These are phyloP conservation scores for Alternaria sp. DNA, from an alignment of 2,329 filamentous ascomycete species.

Conservation along the genomic window DNA sequence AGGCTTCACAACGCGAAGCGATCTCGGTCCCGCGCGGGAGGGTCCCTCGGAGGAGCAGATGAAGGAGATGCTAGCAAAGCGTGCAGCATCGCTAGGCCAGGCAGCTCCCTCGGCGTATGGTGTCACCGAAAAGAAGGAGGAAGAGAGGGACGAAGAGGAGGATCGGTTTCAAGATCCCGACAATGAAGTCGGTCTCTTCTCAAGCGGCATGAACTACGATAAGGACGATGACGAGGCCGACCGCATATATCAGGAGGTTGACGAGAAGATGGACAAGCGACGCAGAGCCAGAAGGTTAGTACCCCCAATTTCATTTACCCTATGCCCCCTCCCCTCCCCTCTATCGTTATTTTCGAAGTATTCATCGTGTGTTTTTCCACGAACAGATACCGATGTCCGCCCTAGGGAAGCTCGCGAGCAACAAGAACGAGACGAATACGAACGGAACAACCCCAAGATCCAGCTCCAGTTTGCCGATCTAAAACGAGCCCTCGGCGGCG, in stretches of 20 bases:
- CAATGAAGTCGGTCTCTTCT: constrained; percentile 94
- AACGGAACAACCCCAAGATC: constrained; percentile 97
- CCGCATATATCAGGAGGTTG: constrained; percentile 91
- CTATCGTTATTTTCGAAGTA: constrained; percentile 50
- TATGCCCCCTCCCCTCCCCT: constrained; percentile 27
- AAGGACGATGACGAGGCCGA: constrained; percentile 98
- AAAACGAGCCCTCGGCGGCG: constrained; percentile 84
- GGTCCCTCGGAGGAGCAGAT: constrained; percentile 98
- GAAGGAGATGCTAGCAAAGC: constrained; percentile 94
- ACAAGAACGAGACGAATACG: constrained; percentile 91
- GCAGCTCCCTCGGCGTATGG: constrained; percentile 78
- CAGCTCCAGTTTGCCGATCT: constrained; percentile 97
- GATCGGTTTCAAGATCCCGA: constrained; percentile 94
- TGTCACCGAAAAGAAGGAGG: constrained; percentile 70
- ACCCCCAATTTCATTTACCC: constrained; percentile 29
- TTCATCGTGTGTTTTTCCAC: constrained; percentile 72
- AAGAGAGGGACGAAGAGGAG: constrained; percentile 75
- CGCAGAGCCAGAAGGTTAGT: constrained; percentile 87
- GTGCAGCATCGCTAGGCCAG: constrained; percentile 80
- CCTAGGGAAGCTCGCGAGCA: constrained; percentile 91
- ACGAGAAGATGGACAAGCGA: constrained; percentile 94
- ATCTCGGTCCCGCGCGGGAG: constrained; percentile 92
- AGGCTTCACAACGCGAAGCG: constrained; percentile 95
- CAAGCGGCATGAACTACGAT: constrained; percentile 87
- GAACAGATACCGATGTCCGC: constrained; percentile 78